Percentiles rank a stretch among this genome's conserved stretches.
These are phyloP conservation scores for Dovyalis caffra DNA, from an alignment of 345 rosid species.

Conservation along the genomic window DNA sequence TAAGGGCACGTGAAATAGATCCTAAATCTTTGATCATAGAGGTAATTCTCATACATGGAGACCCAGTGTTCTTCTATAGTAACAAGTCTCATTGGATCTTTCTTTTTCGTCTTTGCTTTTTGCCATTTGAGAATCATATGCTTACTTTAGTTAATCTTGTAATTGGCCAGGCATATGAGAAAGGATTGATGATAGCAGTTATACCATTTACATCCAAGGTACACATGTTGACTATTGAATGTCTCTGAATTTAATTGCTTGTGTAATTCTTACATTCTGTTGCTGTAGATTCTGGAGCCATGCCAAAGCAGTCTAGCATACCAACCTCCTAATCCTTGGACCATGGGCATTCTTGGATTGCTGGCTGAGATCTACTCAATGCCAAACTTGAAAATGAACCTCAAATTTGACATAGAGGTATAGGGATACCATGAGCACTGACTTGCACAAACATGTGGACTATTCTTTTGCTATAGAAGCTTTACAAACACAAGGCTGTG, in stretches of 20 bases:
- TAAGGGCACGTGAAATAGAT: slow-evolving; percentile 95
- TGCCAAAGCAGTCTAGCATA: slow-evolving; percentile 93
- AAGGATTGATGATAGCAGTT: slow-evolving; percentile 98
- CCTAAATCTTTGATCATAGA: slow-evolving; percentile 96
- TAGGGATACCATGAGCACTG: background rate
- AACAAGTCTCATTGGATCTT: background rate
- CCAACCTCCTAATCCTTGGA: slow-evolving; percentile 99
- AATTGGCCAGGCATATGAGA: slow-evolving; percentile 81
- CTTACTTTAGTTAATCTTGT: slow-evolving; percentile 3
- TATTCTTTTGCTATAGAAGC: slow-evolving; percentile 6
- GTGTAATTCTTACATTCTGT: slow-evolving; percentile 5
- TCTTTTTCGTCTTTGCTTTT: background rate
- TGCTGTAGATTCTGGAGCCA: slow-evolving; percentile 79
- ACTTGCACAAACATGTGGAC: background rate
- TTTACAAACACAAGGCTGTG: background rate
- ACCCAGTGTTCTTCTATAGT: background rate
- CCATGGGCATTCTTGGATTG: slow-evolving; percentile 93
- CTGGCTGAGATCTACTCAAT: slow-evolving; percentile 90
- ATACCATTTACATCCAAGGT: slow-evolving; percentile 99
- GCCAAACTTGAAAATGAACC: slow-evolving; percentile 98
- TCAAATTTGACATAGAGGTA: slow-evolving; percentile 99
- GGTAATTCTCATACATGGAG: slow-evolving; percentile 36
- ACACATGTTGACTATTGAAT: slow-evolving; percentile 3
- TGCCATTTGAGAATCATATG: background rate
- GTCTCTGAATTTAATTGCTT: slow-evolving; percentile 8